Percentiles rank a stretch among this genome's conserved stretches.
Conservation (phyloP, 192 early-diverging fungal genomes). For the Gonapodya sp. region DNA sequence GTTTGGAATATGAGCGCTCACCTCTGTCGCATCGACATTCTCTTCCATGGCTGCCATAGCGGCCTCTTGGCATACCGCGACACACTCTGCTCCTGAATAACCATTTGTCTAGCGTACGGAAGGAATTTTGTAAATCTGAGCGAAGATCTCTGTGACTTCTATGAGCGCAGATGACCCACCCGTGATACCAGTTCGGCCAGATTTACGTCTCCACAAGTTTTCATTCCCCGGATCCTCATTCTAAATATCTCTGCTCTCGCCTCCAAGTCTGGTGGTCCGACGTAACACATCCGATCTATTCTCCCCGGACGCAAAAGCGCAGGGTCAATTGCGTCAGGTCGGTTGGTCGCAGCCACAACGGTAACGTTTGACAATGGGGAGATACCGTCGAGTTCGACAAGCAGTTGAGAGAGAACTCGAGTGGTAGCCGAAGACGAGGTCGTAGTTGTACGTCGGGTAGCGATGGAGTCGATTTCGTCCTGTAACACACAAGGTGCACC, state of each 20-base stretch:
- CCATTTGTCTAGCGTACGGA: conserved; percentile 56
- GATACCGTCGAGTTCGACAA: conserved; percentile 93
- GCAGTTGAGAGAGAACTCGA: conserved; percentile 86
- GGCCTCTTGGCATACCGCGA: conserved; percentile 87
- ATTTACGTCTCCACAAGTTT: conserved; percentile 57
- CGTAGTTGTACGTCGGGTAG: conserved; percentile 63
- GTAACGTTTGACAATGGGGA: conserved; percentile 92
- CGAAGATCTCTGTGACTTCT: not conserved
- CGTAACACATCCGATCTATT: conserved; percentile 90
- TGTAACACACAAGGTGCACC: too few species aligned
- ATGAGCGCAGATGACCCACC: conserved; percentile 26
- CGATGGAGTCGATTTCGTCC: conserved; percentile 96
- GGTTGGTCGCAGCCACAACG: conserved; percentile 94
- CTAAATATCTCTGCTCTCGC: conserved; percentile 72
- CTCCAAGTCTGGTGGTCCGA: conserved; percentile 72
- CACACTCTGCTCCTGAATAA: conserved; percentile 91
- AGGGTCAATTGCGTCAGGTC: conserved; percentile 90
- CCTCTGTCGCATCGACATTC: conserved; percentile 32
- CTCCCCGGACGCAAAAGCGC: conserved; percentile 88
- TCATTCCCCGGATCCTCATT: conserved; percentile 65
- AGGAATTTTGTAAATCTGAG: too few species aligned
- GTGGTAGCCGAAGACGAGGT: conserved; percentile 73
- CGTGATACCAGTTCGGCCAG: conserved; percentile 56
- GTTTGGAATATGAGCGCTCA: conserved; percentile 13
- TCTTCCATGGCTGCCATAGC: conserved; percentile 88